Evolutionary conservation across 345 rosid genomes (phyloP).

Genomic region (Corchorus olitorius): DNA sequence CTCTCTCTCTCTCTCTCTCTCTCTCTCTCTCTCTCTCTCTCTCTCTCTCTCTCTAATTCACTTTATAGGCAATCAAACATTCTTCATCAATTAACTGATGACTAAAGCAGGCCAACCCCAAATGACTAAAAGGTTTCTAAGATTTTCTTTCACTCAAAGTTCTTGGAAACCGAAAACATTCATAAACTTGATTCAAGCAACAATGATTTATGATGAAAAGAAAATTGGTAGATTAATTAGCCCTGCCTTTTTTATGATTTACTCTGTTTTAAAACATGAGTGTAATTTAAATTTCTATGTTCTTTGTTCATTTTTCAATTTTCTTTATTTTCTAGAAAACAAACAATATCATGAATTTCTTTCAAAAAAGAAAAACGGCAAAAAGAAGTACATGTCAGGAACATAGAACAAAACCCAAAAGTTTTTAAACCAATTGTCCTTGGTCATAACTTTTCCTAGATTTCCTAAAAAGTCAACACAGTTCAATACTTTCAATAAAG

Average conservation of each 20-base stretch:
- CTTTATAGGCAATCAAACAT: background rate
- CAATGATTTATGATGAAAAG: background rate
- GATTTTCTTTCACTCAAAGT: background rate
- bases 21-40: background rate
- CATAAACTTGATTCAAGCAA: constrained; percentile 10
- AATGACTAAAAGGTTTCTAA: background rate
- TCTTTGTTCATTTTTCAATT: background rate
- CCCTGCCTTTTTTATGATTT: background rate
- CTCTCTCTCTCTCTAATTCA: background rate
- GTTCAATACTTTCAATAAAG: background rate
- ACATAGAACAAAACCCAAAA: background rate
- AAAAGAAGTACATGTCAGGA: too few relatives aligned
- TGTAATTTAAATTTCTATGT: background rate
- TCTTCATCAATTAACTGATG: background rate
- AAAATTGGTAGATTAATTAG: background rate
- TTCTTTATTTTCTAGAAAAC: background rate
- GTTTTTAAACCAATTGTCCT: background rate
- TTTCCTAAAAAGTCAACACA: background rate
- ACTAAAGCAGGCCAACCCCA: background rate
- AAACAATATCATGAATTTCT: background rate
- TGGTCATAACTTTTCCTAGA: background rate
- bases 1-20: background rate
- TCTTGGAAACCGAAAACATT: constrained; percentile 6
- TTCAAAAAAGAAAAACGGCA: too few relatives aligned
- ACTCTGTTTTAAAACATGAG: background rate